Base-by-base conservation (phyloP, 2,329 filamentous ascomycete genomes). In the Mollisia scopiformis region DNA sequence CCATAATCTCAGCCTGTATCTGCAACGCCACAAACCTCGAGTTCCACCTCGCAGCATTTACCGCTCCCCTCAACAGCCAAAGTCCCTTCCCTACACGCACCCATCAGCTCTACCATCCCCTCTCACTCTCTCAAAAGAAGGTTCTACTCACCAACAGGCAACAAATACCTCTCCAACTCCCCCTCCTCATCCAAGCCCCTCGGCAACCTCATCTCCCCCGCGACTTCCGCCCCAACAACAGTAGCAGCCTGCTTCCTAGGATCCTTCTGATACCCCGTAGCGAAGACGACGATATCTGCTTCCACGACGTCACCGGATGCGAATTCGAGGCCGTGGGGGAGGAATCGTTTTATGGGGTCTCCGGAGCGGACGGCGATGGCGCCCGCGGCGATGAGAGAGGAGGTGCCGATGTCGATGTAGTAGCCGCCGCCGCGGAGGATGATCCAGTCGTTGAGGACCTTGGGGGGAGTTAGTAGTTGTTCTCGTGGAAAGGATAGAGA, bases 381-480 rank as follows among this genome's bases (percentile, higher is more conserved):
- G 4, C 82, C 80, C 31, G 82, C 77, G 6, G 41, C 53, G 58
- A 85, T 82, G 23, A 84, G 74, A 65, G 79, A 72, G 10, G 78
- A 80, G 6, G 76, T 78, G 1, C 83, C 83, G 11, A 84, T 81
- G 59, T 85, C 81, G 59, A 85, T 81, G 66, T 85, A 85, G 63
- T 84, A 85, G 0, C 83, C 82, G 1, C 83, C 83, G 13, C 84
- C 84, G 10, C 83, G 80, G 64, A 84, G 81, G 55, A 84, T 76
- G 69, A 88, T 81, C 76, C 2, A 87, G 74, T 1, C 85, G 84
- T 1, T 78, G 73, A 16, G 79, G 77, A 67, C 84, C n/a, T n/a
- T n/a, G n/a, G n/a, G n/a, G n/a, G n/a, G n/a, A n/a, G n/a, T n/a
- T n/a, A n/a, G n/a, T n/a, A n/a, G n/a, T n/a, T n/a, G n/a, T n/a